Conservation (phyloP, 257 asterid species). For the Salvia splendens region DNA sequence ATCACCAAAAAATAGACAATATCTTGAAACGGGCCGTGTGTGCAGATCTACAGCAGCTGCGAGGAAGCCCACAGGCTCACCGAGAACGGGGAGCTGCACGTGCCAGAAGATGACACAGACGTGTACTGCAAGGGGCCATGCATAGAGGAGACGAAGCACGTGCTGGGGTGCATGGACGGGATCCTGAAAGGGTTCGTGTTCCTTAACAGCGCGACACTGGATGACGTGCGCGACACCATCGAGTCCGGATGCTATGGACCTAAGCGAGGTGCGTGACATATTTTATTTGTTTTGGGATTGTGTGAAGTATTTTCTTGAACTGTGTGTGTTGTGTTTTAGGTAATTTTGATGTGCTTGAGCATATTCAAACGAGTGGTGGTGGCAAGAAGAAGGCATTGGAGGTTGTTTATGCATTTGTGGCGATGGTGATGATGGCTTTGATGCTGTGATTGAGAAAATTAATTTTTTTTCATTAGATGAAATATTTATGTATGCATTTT, state of each 20-base stretch:
- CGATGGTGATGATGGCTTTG: slow-evolving; percentile 26
- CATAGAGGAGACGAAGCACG: slow-evolving; percentile 60
- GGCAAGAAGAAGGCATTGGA: slow-evolving; percentile 34
- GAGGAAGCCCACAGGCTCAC: slow-evolving; percentile 61
- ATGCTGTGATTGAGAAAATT: slow-evolving; percentile 22
- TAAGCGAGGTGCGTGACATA: slow-evolving; percentile 47
- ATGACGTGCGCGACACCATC: slow-evolving; percentile 52
- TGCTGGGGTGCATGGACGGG: slow-evolving; percentile 55
- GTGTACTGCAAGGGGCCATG: slow-evolving; percentile 78
- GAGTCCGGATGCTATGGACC: slow-evolving; percentile 77
- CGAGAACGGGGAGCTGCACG: slow-evolving; percentile 60
- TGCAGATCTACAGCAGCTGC: slow-evolving; percentile 69
- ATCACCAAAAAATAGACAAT: too few species aligned
- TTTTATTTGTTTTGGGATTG: background rate
- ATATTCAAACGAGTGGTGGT: slow-evolving; percentile 42
- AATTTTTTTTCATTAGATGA: slow-evolving; percentile 14
- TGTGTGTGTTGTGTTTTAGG: slow-evolving; percentile 42
- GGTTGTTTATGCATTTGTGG: slow-evolving; percentile 36
- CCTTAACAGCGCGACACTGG: slow-evolving; percentile 56
- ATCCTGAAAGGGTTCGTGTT: slow-evolving; percentile 48
- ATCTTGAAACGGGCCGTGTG: background rate
- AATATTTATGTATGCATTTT: background rate
- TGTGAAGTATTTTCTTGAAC: background rate
- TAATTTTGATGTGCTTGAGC: slow-evolving; percentile 62
- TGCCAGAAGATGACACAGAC: slow-evolving; percentile 56